Evolutionary conservation across 2,329 filamentous ascomycete species (phyloP).

Genomic region (Xylaria sp.): DNA sequence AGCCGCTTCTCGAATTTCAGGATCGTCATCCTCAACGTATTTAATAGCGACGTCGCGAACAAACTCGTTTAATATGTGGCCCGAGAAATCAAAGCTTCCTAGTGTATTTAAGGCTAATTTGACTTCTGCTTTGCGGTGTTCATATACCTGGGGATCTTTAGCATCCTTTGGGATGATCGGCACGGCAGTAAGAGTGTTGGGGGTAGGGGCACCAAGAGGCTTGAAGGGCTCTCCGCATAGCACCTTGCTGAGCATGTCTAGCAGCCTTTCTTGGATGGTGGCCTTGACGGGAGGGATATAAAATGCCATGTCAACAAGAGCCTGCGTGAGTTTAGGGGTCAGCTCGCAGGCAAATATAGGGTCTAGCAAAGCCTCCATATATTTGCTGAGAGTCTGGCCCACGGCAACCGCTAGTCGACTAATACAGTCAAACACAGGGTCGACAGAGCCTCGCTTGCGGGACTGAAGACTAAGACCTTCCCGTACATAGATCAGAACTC

Average conservation of each 20-base stretch:
- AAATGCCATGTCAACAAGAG: slow-evolving; percentile 97
- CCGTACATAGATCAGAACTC: slow-evolving; percentile 91
- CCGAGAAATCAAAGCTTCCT: slow-evolving; percentile 95
- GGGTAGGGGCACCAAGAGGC: slow-evolving; percentile 87
- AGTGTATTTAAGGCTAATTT: slow-evolving; percentile 93
- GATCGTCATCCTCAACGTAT: slow-evolving; percentile 96
- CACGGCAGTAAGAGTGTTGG: slow-evolving; percentile 81
- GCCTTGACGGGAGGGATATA: slow-evolving; percentile 96
- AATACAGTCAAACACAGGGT: slow-evolving; percentile 95
- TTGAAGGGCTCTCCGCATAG: slow-evolving; percentile 93
- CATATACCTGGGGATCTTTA: slow-evolving; percentile 84
- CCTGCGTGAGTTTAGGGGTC: slow-evolving; percentile 92
- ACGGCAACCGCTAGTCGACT: slow-evolving; percentile 96
- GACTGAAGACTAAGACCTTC: slow-evolving; percentile 89
- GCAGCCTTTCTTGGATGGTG: slow-evolving; percentile 90
- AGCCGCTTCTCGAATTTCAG: slow-evolving; percentile 91
- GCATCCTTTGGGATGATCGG: slow-evolving; percentile 88
- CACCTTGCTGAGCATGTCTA: slow-evolving; percentile 95
- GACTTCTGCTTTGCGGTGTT: slow-evolving; percentile 85
- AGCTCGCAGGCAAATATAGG: slow-evolving; percentile 97
- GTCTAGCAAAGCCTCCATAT: slow-evolving; percentile 94
- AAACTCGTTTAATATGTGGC: slow-evolving; percentile 96
- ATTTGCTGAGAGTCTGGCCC: slow-evolving; percentile 96
- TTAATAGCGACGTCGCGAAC: slow-evolving; percentile 98
- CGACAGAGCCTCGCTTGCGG: slow-evolving; percentile 70